Percentiles rank a stretch among this genome's conserved stretches.
Evolutionary conservation across 495 filamentous ascomycete genomes (phyloP).

Genomic region (Amorphotheca resinae): DNA sequence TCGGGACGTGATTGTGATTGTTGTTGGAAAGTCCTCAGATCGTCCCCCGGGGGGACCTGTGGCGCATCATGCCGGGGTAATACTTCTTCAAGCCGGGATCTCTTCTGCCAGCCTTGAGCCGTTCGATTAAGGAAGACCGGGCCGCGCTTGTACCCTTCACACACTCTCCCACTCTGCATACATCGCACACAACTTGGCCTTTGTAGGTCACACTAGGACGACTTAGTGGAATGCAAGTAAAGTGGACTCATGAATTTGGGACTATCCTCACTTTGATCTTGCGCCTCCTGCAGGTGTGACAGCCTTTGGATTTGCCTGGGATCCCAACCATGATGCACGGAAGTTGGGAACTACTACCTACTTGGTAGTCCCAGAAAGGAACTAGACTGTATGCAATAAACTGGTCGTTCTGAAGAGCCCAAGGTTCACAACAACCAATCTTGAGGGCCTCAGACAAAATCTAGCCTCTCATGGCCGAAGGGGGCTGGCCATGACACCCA

Average conservation of each 20-base stretch:
- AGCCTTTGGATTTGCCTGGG: constrained; percentile 1
- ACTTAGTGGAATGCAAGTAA: not conserved
- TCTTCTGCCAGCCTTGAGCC: not conserved
- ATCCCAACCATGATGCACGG: not conserved
- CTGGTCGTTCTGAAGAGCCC: too few relatives aligned
- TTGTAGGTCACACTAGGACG: constrained; percentile 1
- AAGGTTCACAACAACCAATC: too few relatives aligned
- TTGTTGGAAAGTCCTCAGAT: not conserved
- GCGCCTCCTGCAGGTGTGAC: not conserved
- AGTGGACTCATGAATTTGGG: too few relatives aligned
- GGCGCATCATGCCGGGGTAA: not conserved
- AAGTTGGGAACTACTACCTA: too few relatives aligned
- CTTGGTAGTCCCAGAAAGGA: too few relatives aligned
- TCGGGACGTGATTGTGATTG: not conserved
- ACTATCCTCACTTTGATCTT: constrained; percentile 1
- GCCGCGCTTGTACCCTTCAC: constrained; percentile 1
- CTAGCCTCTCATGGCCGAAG: too few relatives aligned
- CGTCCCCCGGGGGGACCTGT: not conserved
- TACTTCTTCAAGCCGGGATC: not conserved
- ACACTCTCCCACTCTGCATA: not conserved
- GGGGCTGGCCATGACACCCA: too few relatives aligned
- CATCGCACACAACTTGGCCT: not conserved
- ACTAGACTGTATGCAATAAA: too few relatives aligned
- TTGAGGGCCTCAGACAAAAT: too few relatives aligned
- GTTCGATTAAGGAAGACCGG: constrained; percentile 1